A percentile compares a stretch with the other conserved stretches of the same genome.
Evolutionary conservation across 495 filamentous ascomycete genomes (phyloP).

Genomic region (Penicillium bialowiezense): DNA sequence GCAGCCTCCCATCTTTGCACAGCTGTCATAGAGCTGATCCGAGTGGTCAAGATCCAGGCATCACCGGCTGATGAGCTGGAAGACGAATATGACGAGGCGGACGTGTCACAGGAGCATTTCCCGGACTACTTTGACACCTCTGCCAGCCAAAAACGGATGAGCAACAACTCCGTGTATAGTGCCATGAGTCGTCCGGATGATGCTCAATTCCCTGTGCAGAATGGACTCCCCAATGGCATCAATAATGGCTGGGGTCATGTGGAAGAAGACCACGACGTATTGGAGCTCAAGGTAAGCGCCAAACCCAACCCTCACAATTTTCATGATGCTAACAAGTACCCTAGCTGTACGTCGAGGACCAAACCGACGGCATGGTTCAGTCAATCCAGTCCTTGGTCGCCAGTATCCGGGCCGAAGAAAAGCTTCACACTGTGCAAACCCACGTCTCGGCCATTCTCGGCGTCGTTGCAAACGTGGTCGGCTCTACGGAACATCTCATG

Average conservation of each 20-base stretch:
- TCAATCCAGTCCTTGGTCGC: conserved; percentile 79
- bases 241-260: conserved; percentile 35
- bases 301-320: not conserved
- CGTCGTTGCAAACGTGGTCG: conserved; percentile 67
- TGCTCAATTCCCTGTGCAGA: conserved; percentile 27
- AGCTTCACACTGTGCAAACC: conserved; percentile 61
- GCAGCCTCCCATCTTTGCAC: conserved; percentile 90
- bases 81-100: conserved; percentile 64
- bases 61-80: conserved; percentile 72
- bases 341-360: conserved; percentile 79
- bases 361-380: conserved; percentile 75
- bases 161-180: conserved; percentile 54
- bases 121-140: conserved; percentile 49
- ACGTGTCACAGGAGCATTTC: conserved; percentile 41
- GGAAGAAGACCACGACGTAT: conserved; percentile 55
- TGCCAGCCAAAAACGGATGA: conserved; percentile 44
- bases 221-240: conserved; percentile 22
- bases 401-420: conserved; percentile 69
- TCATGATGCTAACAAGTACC: not conserved
- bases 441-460: conserved; percentile 70
- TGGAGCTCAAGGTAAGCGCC: conserved; percentile 65
- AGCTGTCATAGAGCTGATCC: conserved; percentile 79
- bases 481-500: conserved; percentile 61
- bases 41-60: conserved; percentile 76
- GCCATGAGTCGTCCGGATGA: conserved; percentile 47